A percentile compares a stretch with the other conserved stretches of the same genome.
phyloP scores from a whole-genome alignment of 805 yeast species.

The Wickerhamomyces alni region DNA sequence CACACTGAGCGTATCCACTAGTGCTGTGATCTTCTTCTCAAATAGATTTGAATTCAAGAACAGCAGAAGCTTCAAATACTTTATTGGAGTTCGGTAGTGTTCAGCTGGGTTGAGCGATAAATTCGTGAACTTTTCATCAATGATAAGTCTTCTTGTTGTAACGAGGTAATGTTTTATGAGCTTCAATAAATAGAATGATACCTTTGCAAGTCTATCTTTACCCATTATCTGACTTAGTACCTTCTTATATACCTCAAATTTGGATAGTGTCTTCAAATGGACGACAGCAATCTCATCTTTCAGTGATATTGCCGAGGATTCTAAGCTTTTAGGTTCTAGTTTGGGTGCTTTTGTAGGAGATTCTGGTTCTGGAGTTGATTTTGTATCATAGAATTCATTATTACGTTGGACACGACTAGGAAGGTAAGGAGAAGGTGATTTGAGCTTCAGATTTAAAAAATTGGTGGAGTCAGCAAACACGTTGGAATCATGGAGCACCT shows the following conservation, averaged over 20 bases:
- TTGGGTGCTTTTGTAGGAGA: background rate
- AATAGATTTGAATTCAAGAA: conserved; percentile 25
- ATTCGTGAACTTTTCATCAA: conserved; percentile 23
- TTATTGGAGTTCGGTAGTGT: conserved; percentile 20
- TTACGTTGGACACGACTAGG: background rate
- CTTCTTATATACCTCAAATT: conserved; percentile 41
- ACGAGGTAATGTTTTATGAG: conserved; percentile 42
- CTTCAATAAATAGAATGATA: conserved; percentile 53
- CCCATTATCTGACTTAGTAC: conserved; percentile 55
- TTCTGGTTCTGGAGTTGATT: background rate
- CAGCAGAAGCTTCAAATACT: conserved; percentile 17
- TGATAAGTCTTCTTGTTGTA: conserved; percentile 28
- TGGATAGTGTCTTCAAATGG: conserved; percentile 4
- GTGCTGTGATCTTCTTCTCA: conserved; percentile 34
- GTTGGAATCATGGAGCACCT: conserved; percentile 13
- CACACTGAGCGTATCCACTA: conserved; percentile 40
- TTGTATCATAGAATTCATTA: background rate
- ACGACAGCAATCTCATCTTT: background rate
- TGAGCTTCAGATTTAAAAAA: conserved; percentile 16
- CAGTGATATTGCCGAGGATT: background rate
- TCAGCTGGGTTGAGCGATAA: conserved; percentile 22
- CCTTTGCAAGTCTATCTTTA: conserved; percentile 66
- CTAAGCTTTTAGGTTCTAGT: background rate
- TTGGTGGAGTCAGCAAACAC: conserved; percentile 13
- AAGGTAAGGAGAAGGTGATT: conserved; percentile 20